Evolutionary conservation across 768 basidiomycete genomes (phyloP), one percentile per base, ranked within the genome.

Genomic region (Sporobolomyces phaffii): DNA sequence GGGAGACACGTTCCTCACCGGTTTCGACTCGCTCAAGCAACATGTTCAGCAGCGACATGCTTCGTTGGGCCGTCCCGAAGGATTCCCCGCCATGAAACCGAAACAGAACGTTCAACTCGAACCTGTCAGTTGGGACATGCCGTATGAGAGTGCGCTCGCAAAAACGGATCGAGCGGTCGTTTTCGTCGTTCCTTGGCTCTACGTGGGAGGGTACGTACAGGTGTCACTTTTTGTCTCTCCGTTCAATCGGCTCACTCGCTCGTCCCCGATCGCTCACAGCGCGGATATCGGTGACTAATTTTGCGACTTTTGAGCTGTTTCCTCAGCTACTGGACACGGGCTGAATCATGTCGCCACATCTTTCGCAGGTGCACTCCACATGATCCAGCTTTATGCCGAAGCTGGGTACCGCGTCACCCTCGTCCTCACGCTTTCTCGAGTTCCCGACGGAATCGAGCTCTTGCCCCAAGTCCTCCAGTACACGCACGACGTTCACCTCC

Each of bases 401-500:
- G 64, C 64, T 17, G 72, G 72, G 34, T 73, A 69, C 52, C 67
- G 72, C 41, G 68, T 73, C 41, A 64, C 72, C 13, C 61, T 73
- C 51, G 34, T 70, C 53, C 66, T 68, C 59, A 73, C 72, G 10
- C 68, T 73, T 33, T 62, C 38, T 38, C 54, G 62, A 18, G 38
- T 51, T 14, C 72, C 68, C 22, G 65, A 69, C 18, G 68, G 72
- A 17, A 36, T 73, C 50, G 68, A 69, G 41, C 65, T 73, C 29
- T 62, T 63, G 1, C 72, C 72, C 3, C 47, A 59, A 18, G 50
- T 67, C 33, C 60, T 73, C 38, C 64, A 73, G 41, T 73, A 20
- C 64, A 73, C 72, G 20, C 72, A 73, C 58, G 72, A 73, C 64
- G 53, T 73, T 2, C 68, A 70, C 51, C 51, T 73, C 58, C 40